Base-by-base conservation (phyloP, 495 filamentous ascomycete species). In the Cenococcum geophilum region DNA sequence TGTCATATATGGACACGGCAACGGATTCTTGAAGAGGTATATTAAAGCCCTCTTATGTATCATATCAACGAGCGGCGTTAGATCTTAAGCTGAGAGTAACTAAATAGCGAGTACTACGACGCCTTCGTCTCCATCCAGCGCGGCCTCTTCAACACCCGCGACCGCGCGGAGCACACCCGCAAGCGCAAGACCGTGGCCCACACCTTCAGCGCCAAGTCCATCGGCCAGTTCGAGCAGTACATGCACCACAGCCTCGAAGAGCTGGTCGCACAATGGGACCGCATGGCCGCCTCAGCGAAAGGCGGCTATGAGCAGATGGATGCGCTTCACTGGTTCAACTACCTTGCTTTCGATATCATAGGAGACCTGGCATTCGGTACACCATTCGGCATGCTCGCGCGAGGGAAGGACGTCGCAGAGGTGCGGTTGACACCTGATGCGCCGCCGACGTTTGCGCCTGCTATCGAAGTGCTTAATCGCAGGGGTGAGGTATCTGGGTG, bases 241-340 rank as follows among this genome's bases (percentile, higher is more conserved):
- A 92, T 95, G 71, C 81, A 88, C 69, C 74, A 76, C 71, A 96
- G 95, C 71, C 79, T 95, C 48, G 83, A 87, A 68, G 73, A 82
- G 25, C 86, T 95, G 52, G 86, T 88, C 12, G 76, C 76, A 59
- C 86, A 89, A 71, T 90, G 88, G 86, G 86, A 87, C 68, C 72
- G 73, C 18, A 67, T 69, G 18, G 64, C 70, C 49, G 60, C 57
- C 20, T 52, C 50, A 50, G 80, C 82, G 61, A 73, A 76, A 56
- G 67, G 79, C 71, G 77, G 76, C 21, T 89, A 79, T 66, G 80
- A 77, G 10, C 77, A 83, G 58, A 74, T 95, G 49, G 90, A 95
- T 69, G 87, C 85, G 51, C 79, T 96, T 27, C 81, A 91, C 70
- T 96, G 91, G 91, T 93, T 92, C 81, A 96, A 96, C 75, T 95